A percentile compares a stretch with the other conserved stretches of the same genome.
These are phyloP conservation scores for Fusarium subtropicale DNA, from an alignment of 2,329 filamentous ascomycete genomes.

Conservation along the genomic window DNA sequence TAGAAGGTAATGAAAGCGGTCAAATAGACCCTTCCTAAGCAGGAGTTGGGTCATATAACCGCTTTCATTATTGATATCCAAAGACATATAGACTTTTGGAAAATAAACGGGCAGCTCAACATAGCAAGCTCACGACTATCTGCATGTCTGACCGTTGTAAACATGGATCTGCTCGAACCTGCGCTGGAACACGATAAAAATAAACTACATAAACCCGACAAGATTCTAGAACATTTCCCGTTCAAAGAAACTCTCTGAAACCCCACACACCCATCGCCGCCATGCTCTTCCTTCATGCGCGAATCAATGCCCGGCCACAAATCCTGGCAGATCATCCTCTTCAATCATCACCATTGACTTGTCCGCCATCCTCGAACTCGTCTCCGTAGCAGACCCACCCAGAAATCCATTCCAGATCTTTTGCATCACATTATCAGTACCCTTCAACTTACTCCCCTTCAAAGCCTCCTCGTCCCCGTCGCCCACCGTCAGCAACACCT, in stretches of 20 bases:
- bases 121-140: neutral
- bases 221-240: neutral
- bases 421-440: slow-evolving; percentile 56
- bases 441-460: slow-evolving; percentile 47
- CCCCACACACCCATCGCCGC: neutral
- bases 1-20: neutral
- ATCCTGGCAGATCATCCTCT: slow-evolving; percentile 56
- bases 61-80: neutral
- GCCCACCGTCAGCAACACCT: slow-evolving; percentile 57
- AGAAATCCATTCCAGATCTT: slow-evolving; percentile 63
- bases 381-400: slow-evolving; percentile 54
- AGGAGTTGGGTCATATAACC: neutral
- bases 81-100: no score
- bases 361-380: slow-evolving; percentile 55
- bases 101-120: neutral
- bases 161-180: neutral
- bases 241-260: neutral
- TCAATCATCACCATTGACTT: slow-evolving; percentile 59
- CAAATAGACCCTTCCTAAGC: neutral
- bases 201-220: neutral
- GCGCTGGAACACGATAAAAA: neutral
- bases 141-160: neutral
- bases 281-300: neutral
- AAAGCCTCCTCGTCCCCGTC: slow-evolving; percentile 53
- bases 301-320: slow-evolving; percentile 43